Evolutionary conservation across 495 filamentous ascomycete genomes (phyloP), one percentile per base, ranked within the genome.

Genomic region (Platismatia glauca): DNA sequence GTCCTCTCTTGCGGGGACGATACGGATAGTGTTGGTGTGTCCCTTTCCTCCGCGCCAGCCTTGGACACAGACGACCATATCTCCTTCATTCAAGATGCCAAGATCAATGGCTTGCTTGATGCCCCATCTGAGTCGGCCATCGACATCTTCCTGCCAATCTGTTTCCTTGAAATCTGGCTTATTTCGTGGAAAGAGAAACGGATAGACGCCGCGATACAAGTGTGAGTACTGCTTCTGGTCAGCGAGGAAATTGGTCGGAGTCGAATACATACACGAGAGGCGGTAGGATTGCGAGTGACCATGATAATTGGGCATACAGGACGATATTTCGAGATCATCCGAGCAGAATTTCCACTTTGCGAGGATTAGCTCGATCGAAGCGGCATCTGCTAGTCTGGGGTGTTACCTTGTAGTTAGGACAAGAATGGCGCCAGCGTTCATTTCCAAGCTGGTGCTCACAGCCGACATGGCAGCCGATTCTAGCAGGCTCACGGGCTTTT

Each of bases 271-370:
- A 85, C 82, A 57, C 94, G 80, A 39, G 90, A 86, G 50, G 95
- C 91, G 55, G 81, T 83, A 29, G 85, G 72, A 74, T 89, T 96
- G 63, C 95, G 86, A 62, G 91, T 95, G 67, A 98, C 87, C 94
- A 97, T 98, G 79, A 98, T 87, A 74, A 98, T 96, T 58, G 94
- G 94, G 85, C 94, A 97, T 58, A 96, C 91, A 34, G 94, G 94
- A 70, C 94, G 88, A 78, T 97, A 98, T 81, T 98, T 98, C 76
- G 94, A 95, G 65, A 97, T 80, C 48, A 97, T 84, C 69, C 94
- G 90, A 66, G 94, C 94, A 64, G 93, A 95, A 67, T 86, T 86
- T 68, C 94, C 94, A 70, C 85, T 89, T 68, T 43, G 57, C 27
- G 41, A 53, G 52, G 27, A 65, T 78, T 61, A 78, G 74, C 65